phyloP scores from a whole-genome alignment of 192 early-diverging fungal genomes.

The Entomortierella lignicola region DNA sequence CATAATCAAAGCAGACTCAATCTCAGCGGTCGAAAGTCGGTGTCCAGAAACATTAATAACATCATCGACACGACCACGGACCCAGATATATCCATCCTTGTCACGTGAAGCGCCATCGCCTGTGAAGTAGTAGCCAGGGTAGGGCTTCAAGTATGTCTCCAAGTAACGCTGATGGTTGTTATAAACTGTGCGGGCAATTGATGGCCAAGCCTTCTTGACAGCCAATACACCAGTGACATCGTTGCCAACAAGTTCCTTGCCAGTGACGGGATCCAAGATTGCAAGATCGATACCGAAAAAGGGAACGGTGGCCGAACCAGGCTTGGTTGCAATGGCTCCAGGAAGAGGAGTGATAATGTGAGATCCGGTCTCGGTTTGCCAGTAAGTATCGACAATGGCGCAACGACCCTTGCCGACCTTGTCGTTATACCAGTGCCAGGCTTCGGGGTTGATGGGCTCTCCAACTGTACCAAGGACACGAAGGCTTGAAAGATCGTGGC shows the following conservation, averaged over 20 bases:
- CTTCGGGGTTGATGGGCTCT: slow-evolving; percentile 98
- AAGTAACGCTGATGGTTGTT: slow-evolving; percentile 92
- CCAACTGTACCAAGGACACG: slow-evolving; percentile 95
- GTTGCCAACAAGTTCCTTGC: slow-evolving; percentile 85
- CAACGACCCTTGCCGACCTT: slow-evolving; percentile 88
- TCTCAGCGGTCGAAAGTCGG: slow-evolving; percentile 93
- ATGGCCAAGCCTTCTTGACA: slow-evolving; percentile 89
- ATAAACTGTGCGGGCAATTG: slow-evolving; percentile 92
- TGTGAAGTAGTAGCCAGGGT: slow-evolving; percentile 94
- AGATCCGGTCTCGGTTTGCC: slow-evolving; percentile 94
- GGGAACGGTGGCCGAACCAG: slow-evolving; percentile 94
- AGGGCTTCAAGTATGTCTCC: slow-evolving; percentile 93
- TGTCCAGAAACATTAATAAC: slow-evolving; percentile 98
- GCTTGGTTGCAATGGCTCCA: slow-evolving; percentile 89
- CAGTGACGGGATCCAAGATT: slow-evolving; percentile 87
- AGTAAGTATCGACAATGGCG: slow-evolving; percentile 98
- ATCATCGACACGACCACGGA: slow-evolving; percentile 87
- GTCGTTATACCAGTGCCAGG: slow-evolving; percentile 97
- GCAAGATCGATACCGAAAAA: slow-evolving; percentile 96
- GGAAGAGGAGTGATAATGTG: slow-evolving; percentile 93
- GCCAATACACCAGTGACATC: slow-evolving; percentile 93
- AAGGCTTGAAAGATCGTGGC: slow-evolving; percentile 84
- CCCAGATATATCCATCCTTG: slow-evolving; percentile 96
- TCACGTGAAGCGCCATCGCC: slow-evolving; percentile 95
- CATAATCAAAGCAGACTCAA: slow-evolving; percentile 89